Conservation (phyloP, 805 yeast species). For the Schwanniomyces occidentalis region DNA sequence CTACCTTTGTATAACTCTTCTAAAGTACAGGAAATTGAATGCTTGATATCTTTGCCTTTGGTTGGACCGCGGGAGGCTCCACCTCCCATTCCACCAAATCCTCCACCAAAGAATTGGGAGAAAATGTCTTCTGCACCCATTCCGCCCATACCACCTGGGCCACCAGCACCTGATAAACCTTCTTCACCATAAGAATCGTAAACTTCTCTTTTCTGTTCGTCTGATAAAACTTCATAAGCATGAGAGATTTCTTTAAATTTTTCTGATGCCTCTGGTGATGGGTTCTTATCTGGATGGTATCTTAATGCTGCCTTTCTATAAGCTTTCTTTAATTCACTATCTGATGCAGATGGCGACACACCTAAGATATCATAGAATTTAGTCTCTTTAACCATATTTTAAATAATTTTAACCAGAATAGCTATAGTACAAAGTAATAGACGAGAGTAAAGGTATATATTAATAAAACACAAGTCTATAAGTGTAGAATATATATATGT, state of each 20-base stretch:
- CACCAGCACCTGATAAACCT: slow-evolving; percentile 77
- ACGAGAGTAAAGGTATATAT: too few species aligned
- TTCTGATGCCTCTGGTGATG: slow-evolving; percentile 90
- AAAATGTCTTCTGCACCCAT: slow-evolving; percentile 72
- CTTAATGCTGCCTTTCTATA: slow-evolving; percentile 80
- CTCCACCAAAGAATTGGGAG: slow-evolving; percentile 79
- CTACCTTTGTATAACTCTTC: slow-evolving; percentile 95
- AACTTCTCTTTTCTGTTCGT: slow-evolving; percentile 81
- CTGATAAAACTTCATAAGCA: slow-evolving; percentile 87
- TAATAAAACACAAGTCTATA: neutral
- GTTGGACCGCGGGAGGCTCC: slow-evolving; percentile 80
- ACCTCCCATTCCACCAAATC: slow-evolving; percentile 55
- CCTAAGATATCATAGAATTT: slow-evolving; percentile 75
- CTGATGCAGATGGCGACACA: slow-evolving; percentile 68
- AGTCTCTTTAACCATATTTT: slow-evolving; percentile 75
- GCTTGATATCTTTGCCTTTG: slow-evolving; percentile 89
- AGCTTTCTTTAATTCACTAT: slow-evolving; percentile 74
- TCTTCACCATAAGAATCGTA: slow-evolving; percentile 93
- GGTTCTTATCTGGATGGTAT: slow-evolving; percentile 82
- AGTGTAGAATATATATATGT: neutral
- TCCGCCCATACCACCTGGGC: slow-evolving; percentile 58
- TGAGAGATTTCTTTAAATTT: slow-evolving; percentile 88
- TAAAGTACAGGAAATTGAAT: slow-evolving; percentile 77
- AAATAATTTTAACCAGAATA: neutral
- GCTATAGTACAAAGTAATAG: slow-evolving; percentile 3